phyloP scores from a whole-genome alignment of 2,329 filamentous ascomycete species.

The Sarocladium kiliense region DNA sequence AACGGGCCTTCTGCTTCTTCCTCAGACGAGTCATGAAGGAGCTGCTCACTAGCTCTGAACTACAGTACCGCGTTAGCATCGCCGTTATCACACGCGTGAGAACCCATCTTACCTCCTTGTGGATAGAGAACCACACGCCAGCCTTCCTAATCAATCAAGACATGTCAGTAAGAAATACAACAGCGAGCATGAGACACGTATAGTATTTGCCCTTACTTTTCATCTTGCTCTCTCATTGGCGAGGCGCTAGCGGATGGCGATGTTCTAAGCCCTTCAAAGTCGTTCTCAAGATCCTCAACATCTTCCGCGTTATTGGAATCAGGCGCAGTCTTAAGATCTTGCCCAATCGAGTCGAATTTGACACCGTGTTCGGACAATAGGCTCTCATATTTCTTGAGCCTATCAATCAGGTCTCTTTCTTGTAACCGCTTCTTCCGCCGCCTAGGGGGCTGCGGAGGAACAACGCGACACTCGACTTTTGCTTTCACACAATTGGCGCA shows the following conservation, averaged over 20 bases:
- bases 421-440: conserved; percentile 59
- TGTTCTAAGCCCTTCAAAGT: conserved; percentile 49
- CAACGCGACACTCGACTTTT: conserved; percentile 54
- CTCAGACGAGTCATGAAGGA: conserved; percentile 50
- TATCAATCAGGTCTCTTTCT: conserved; percentile 65
- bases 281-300: conserved; percentile 51
- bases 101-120: conserved; percentile 49
- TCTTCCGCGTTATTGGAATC: conserved; percentile 34
- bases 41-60: conserved; percentile 46
- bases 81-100: not conserved
- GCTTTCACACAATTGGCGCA: conserved; percentile 65
- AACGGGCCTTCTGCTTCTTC: conserved; percentile 48
- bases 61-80: conserved; percentile 19
- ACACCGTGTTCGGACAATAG: conserved; percentile 62
- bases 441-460: conserved; percentile 51
- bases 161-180: conserved; percentile 10
- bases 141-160: conserved; percentile 14
- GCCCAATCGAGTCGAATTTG: conserved; percentile 61
- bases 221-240: not conserved
- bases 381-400: conserved; percentile 63
- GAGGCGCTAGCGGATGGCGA: conserved; percentile 28
- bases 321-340: conserved; percentile 28
- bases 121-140: conserved; percentile 42
- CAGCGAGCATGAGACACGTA: not conserved
- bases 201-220: conserved; percentile 11